Conservation (phyloP, 345 rosid species). For the Acer negundo region DNA sequence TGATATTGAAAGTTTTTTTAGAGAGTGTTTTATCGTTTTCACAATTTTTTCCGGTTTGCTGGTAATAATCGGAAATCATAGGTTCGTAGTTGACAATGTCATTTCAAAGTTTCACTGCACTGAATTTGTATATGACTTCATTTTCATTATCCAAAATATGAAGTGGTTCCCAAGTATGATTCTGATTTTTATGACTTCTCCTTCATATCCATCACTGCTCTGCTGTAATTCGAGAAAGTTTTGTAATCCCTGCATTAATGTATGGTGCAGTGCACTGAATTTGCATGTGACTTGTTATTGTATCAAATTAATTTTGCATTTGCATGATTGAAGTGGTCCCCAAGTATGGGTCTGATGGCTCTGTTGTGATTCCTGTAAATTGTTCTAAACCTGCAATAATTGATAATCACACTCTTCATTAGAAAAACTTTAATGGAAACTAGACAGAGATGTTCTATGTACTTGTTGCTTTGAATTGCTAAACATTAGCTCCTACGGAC, state of each 20-base stretch:
- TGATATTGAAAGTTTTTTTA: constrained; percentile 9
- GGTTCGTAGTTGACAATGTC: not conserved
- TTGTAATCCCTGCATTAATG: not conserved
- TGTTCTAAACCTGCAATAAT: not conserved
- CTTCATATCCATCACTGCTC: constrained; percentile 2
- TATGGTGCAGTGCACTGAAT: constrained; percentile 10
- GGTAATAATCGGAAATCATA: constrained; percentile 12
- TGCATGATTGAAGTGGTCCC: constrained; percentile 23
- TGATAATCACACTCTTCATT: not conserved
- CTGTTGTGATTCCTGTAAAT: constrained; percentile 16
- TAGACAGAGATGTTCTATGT: not conserved
- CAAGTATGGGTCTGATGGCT: constrained; percentile 13
- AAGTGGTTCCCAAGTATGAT: constrained; percentile 23
- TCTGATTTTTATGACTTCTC: constrained; percentile 17
- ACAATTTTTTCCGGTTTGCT: not conserved
- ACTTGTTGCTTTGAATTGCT: not conserved
- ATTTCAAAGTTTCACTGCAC: not conserved
- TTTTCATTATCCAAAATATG: not conserved
- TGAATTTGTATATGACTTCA: constrained; percentile 21
- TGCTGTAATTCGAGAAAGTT: constrained; percentile 6
- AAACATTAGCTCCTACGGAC: not conserved
- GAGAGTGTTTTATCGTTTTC: not conserved
- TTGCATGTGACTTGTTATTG: constrained; percentile 21
- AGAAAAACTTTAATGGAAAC: too few relatives aligned
- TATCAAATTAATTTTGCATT: constrained; percentile 12